Conservation (phyloP, 768 basidiomycete species). For the Sporobolomyces pararoseus region DNA sequence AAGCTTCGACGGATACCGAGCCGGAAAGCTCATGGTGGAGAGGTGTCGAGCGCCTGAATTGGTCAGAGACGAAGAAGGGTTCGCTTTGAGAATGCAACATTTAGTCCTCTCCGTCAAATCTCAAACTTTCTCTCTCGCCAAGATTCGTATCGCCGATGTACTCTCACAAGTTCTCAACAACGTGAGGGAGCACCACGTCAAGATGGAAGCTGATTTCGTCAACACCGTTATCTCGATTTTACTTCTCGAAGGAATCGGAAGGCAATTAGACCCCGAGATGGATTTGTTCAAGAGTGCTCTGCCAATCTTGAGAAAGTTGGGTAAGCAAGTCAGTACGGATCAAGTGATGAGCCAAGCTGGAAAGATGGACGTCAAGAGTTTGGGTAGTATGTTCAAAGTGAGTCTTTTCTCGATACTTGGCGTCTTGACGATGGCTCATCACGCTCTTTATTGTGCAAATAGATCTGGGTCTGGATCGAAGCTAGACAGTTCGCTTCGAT, state of each 20-base stretch:
- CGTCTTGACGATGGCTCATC: neutral
- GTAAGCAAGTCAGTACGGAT: constrained; percentile 80
- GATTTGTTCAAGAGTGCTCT: constrained; percentile 94
- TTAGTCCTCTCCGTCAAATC: constrained; percentile 87
- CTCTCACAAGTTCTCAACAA: constrained; percentile 79
- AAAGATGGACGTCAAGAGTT: constrained; percentile 53
- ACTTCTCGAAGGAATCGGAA: constrained; percentile 89
- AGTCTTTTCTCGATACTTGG: constrained; percentile 32
- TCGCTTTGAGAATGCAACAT: constrained; percentile 96
- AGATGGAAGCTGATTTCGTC: constrained; percentile 97
- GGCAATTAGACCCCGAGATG: constrained; percentile 83
- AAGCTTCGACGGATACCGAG: constrained; percentile 92
- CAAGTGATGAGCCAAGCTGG: constrained; percentile 51
- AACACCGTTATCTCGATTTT: constrained; percentile 95
- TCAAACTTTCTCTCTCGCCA: constrained; percentile 94
- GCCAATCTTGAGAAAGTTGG: constrained; percentile 86
- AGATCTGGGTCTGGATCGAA: constrained; percentile 93
- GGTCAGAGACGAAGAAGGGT: constrained; percentile 85
- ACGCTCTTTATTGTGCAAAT: neutral
- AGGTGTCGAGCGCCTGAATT: constrained; percentile 86
- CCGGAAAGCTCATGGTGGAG: constrained; percentile 93
- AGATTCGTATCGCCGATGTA: constrained; percentile 92
- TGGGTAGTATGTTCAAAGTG: constrained; percentile 86
- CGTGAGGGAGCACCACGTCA: constrained; percentile 88
- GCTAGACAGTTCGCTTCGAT: constrained; percentile 78